phyloP scores from a whole-genome alignment of 2,329 filamentous ascomycete species.

The Aulographum hederae region DNA sequence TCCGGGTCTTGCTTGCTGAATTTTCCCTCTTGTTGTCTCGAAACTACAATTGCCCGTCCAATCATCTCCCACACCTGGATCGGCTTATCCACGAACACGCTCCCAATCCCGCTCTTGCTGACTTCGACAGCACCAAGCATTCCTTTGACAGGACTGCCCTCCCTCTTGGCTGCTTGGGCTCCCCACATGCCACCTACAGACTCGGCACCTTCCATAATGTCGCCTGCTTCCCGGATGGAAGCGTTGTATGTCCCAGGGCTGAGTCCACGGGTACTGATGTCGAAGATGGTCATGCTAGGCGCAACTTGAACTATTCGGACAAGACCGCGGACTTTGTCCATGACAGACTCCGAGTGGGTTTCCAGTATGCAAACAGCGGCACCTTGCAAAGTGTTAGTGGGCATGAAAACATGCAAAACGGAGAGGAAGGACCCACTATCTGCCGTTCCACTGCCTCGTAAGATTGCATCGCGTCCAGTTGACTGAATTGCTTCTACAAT shows the following conservation, averaged over 20 bases:
- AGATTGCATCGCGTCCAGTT: slow-evolving; percentile 83
- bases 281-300: slow-evolving; percentile 60
- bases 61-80: slow-evolving; percentile 94
- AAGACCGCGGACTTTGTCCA: slow-evolving; percentile 61
- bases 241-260: slow-evolving; percentile 66
- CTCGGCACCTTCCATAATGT: slow-evolving; percentile 67
- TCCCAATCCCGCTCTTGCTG: slow-evolving; percentile 55
- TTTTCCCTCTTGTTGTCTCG: slow-evolving; percentile 42
- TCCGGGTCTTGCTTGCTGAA: slow-evolving; percentile 58
- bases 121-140: slow-evolving; percentile 61
- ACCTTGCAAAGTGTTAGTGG: slow-evolving; percentile 21
- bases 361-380: slow-evolving; percentile 93
- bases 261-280: slow-evolving; percentile 72
- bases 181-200: slow-evolving; percentile 77
- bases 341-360: slow-evolving; percentile 45
- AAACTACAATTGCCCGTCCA: slow-evolving; percentile 78
- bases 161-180: slow-evolving; percentile 24
- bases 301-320: slow-evolving; percentile 88
- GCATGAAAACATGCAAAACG: neutral
- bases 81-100: slow-evolving; percentile 61
- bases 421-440: slow-evolving; percentile 44
- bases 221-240: slow-evolving; percentile 68
- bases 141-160: slow-evolving; percentile 34
- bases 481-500: slow-evolving; percentile 79
- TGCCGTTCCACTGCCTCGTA: slow-evolving; percentile 71